Evolutionary conservation across 2,329 filamentous ascomycete genomes (phyloP), one percentile per base, ranked within the genome.

Genomic region (Knufia fluminis): DNA sequence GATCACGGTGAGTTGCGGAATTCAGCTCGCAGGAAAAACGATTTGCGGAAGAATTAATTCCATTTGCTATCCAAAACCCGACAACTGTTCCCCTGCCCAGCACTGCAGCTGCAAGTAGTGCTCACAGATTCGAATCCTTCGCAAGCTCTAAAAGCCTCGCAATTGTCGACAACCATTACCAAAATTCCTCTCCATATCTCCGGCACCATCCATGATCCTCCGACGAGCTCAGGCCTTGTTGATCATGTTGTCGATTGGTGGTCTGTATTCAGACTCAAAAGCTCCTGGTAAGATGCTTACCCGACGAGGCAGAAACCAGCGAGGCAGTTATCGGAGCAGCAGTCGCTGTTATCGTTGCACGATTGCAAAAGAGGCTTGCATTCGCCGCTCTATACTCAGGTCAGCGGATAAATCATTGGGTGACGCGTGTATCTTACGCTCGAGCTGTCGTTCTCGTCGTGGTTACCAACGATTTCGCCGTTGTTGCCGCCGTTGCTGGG

Each of bases 321-420:
- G 28, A 48, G n/a, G 31, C 46, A 41, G 4, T 20, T 22, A 16
- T 49, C 28, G 36, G 46, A 42, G 46, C 24, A 23, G 38, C 46
- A 49, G 12, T 35, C 24, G n/a, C 17, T 23, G 23, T 46, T 32
- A 17, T 32, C 16, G 16, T 28, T 32, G 46, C 42, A 46, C 8
- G 41, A 31, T 26, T 24, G 24, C 12, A 44, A n/a, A 12, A 44
- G 20, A 14, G 20, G 22, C 19, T 44, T 24, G 41, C 41, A 44
- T 14, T 41, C 38, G 14, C 38, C n/a, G 14, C 23, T 6, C 14
- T n/a, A n/a, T n/a, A n/a, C n/a, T n/a, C n/a, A n/a, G n/a, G n/a
- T n/a, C n/a, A n/a, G n/a, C n/a, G n/a, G n/a, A n/a, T n/a, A n/a
- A n/a, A n/a, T n/a, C n/a, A n/a, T n/a, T n/a, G n/a, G n/a, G n/a